These are phyloP conservation scores for Xylaria hypoxylon DNA, from an alignment of 2,329 filamentous ascomycete genomes.

Conservation along the genomic window DNA sequence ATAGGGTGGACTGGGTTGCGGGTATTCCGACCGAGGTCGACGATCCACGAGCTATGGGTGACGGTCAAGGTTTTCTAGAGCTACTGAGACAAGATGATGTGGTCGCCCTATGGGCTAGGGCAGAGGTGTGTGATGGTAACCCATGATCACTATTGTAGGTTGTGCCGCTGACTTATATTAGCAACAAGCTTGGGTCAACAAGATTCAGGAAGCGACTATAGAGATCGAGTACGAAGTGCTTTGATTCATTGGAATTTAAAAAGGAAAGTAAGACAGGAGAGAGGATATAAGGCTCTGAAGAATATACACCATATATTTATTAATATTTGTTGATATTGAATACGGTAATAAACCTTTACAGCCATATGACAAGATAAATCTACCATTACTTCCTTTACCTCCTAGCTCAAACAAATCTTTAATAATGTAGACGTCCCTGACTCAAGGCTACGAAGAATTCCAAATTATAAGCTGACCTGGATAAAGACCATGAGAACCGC, in stretches of 20 bases:
- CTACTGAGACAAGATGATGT: slow-evolving; percentile 30
- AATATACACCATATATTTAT: no score
- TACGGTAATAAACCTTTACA: no score
- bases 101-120: slow-evolving; percentile 39
- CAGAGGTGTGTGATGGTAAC: slow-evolving; percentile 32
- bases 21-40: slow-evolving; percentile 23
- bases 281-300: no score
- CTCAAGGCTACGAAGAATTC: no score
- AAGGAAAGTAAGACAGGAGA: slow-evolving; percentile 8
- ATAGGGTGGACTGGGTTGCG: slow-evolving; percentile 35
- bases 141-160: not conserved
- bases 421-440: no score
- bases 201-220: slow-evolving; percentile 36
- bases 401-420: no score
- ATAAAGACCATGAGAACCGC: slow-evolving; percentile 36
- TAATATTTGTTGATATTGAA: no score
- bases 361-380: no score
- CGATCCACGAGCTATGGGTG: slow-evolving; percentile 28
- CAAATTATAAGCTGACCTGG: slow-evolving; percentile 10
- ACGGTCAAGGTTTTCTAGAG: slow-evolving; percentile 36
- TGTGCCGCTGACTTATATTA: slow-evolving; percentile 26
- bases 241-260: slow-evolving; percentile 15
- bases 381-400: no score
- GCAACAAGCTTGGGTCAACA: slow-evolving; percentile 34
- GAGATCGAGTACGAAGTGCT: slow-evolving; percentile 39